These are phyloP conservation scores for Lentinula boryana DNA, from an alignment of 768 basidiomycete species.

Conservation along the genomic window DNA sequence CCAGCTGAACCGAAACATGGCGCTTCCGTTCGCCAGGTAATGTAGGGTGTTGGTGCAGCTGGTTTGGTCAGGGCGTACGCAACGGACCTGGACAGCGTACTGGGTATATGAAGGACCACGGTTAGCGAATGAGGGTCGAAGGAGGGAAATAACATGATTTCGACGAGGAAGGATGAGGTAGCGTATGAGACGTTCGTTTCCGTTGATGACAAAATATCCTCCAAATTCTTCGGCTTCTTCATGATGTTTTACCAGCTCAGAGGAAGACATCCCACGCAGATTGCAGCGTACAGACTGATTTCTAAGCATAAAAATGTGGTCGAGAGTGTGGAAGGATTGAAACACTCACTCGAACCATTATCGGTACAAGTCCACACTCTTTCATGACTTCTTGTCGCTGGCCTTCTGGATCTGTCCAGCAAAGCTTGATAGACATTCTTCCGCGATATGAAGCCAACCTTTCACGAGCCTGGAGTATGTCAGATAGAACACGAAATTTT, in stretches of 20 bases:
- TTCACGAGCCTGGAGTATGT: conserved; percentile 71
- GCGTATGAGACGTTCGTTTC: conserved; percentile 97
- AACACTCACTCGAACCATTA: conserved; percentile 91
- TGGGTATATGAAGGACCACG: conserved; percentile 94
- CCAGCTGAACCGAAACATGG: conserved; percentile 96
- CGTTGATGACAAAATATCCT: conserved; percentile 98
- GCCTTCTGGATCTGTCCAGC: conserved; percentile 75
- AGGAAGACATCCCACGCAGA: conserved; percentile 76
- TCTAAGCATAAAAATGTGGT: background rate
- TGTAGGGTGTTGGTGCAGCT: conserved; percentile 95
- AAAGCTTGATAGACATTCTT: conserved; percentile 79
- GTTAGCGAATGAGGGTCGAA: conserved; percentile 85
- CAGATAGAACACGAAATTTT: background rate
- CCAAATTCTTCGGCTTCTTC: conserved; percentile 99
- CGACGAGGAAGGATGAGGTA: conserved; percentile 95
- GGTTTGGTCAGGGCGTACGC: conserved; percentile 89
- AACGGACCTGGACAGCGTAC: conserved; percentile 92
- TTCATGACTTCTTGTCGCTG: conserved; percentile 64
- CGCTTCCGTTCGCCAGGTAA: conserved; percentile 92
- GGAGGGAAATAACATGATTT: conserved; percentile 90
- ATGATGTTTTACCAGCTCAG: conserved; percentile 80
- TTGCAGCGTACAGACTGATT: conserved; percentile 87
- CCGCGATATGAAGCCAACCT: conserved; percentile 89
- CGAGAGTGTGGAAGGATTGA: background rate
- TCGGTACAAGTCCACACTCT: conserved; percentile 89